These are phyloP conservation scores for Irpex rosettiformis DNA, from an alignment of 1,284 basidiomycete species.

Conservation along the genomic window DNA sequence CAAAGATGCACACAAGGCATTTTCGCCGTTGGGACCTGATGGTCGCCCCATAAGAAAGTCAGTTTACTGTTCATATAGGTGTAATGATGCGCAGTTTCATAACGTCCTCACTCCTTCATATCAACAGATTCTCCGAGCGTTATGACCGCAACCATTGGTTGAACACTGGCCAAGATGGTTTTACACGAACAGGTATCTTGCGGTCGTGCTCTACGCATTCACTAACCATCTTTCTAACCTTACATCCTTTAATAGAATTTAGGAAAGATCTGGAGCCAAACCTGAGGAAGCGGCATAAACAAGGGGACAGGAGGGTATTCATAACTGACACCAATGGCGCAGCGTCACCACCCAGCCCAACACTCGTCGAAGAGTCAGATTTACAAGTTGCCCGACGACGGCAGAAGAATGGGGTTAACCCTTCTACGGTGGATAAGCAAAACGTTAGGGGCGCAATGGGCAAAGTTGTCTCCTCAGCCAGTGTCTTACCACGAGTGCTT, in stretches of 20 bases:
- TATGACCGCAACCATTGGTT: conserved; percentile 55
- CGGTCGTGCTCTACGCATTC: background rate
- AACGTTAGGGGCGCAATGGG: conserved; percentile 54
- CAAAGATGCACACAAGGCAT: conserved; percentile 44
- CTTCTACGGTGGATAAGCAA: conserved; percentile 41
- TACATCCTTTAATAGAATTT: background rate
- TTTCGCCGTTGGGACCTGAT: conserved; percentile 54
- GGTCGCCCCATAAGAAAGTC: conserved; percentile 61
- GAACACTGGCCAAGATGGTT: conserved; percentile 49
- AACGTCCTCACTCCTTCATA: conserved; percentile 2
- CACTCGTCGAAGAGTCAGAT: conserved; percentile 27
- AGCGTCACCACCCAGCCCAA: background rate
- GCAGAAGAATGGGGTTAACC: conserved; percentile 35
- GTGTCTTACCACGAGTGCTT: conserved; percentile 5
- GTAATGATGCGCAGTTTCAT: background rate
- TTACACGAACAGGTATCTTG: conserved; percentile 50
- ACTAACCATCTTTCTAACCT: background rate
- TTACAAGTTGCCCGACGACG: conserved; percentile 38
- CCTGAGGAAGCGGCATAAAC: conserved; percentile 1
- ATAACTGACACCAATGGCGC: conserved; percentile 1
- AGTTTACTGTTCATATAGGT: conserved; percentile 15
- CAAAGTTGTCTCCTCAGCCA: conserved; percentile 37
- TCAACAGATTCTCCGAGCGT: conserved; percentile 31
- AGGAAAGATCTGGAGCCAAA: conserved; percentile 5
- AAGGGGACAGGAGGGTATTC: background rate